Base-by-base conservation (phyloP, 225 moss, liverwort and hornwort species). In the Anthoceros angustus region DNA sequence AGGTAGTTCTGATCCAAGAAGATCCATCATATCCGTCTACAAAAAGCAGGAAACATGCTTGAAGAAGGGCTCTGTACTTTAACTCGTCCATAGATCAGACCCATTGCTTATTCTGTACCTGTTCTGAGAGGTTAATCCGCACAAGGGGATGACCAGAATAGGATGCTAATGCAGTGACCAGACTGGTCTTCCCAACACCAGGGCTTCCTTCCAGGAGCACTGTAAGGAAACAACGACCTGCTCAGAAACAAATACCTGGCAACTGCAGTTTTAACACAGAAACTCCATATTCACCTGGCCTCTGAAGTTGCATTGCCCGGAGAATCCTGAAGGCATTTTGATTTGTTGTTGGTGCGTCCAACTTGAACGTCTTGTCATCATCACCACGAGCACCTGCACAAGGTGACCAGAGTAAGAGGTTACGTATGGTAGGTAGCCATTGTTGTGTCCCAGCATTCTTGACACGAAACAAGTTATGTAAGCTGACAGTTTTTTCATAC, bases 151-250 rank as follows among this genome's bases (percentile, higher is more conserved):
- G 81, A 63, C 85, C 80, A 41, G 92, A 85, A 60, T 78, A 82
- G 66, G 75, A 72, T 60, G 95, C 92, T 61, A 98, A 65, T 64
- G 95, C 95, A 67, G 92, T 76, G 55, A 98, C 91, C 63, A 98
- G 72, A 70, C 92, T 98, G 63, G 95, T 98, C 81, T 92, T 92
- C 32, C 95, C 95, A 71, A 98, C 95, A 42, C 95, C 92, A 39
- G 95, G 95, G 79, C 95, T 98, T 69, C 95, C 95, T 80, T 98
- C 95, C 50, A 98, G 73, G 40, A 98, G 92, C 26, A 91, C 86
- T 78, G 76, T 43, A 74, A 23, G 38, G 42, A 20, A 5, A 12
- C 40, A 66, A 66, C 16, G 64, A 38, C 48, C 40, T 26, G 40
- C 16, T 24, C 14, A 39, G 21, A 25, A 26, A 69, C 43, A 73